Evolutionary conservation across 192 early-diverging fungal genomes (phyloP).

Genomic region (Rhizoclosmatium sp.): DNA sequence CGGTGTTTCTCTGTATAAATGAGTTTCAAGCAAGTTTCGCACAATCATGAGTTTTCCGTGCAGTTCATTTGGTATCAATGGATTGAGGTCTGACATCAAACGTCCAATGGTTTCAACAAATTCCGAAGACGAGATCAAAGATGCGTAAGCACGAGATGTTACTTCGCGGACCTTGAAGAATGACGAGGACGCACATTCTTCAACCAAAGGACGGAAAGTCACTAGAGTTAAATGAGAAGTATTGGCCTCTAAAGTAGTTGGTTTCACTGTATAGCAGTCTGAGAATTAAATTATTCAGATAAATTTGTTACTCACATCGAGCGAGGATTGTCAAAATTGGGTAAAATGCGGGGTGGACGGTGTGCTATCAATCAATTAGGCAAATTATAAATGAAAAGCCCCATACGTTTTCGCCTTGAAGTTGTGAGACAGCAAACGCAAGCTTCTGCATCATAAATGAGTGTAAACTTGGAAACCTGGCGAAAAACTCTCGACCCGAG

Average conservation of each 20-base stretch:
- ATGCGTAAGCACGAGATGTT: slow-evolving; percentile 80
- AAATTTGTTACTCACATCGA: slow-evolving; percentile 48
- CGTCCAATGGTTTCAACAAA: slow-evolving; percentile 60
- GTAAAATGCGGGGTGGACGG: slow-evolving; percentile 88
- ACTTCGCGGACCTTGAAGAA: slow-evolving; percentile 83
- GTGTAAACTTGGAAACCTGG: slow-evolving; percentile 82
- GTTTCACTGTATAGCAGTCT: slow-evolving; percentile 44
- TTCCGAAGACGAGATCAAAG: slow-evolving; percentile 73
- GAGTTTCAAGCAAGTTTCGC: slow-evolving; percentile 73
- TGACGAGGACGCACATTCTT: slow-evolving; percentile 40
- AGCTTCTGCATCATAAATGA: slow-evolving; percentile 80
- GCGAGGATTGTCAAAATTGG: slow-evolving; percentile 89
- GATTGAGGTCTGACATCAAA: slow-evolving; percentile 51
- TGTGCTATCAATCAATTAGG: slow-evolving; percentile 23
- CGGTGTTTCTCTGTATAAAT: slow-evolving; percentile 56
- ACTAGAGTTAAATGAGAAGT: slow-evolving; percentile 28
- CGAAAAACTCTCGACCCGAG: slow-evolving; percentile 90
- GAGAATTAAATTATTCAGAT: neutral
- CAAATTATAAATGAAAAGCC: neutral
- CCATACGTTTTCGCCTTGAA: slow-evolving; percentile 44
- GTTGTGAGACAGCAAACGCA: slow-evolving; percentile 68
- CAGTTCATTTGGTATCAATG: slow-evolving; percentile 61
- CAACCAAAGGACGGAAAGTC: slow-evolving; percentile 44
- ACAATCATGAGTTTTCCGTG: slow-evolving; percentile 82
- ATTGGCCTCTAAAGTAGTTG: slow-evolving; percentile 39